Percentiles rank a stretch among this genome's conserved stretches.
These are phyloP conservation scores for Arthrobotrys megalospora DNA, from an alignment of 2,329 filamentous ascomycete species.

Conservation along the genomic window DNA sequence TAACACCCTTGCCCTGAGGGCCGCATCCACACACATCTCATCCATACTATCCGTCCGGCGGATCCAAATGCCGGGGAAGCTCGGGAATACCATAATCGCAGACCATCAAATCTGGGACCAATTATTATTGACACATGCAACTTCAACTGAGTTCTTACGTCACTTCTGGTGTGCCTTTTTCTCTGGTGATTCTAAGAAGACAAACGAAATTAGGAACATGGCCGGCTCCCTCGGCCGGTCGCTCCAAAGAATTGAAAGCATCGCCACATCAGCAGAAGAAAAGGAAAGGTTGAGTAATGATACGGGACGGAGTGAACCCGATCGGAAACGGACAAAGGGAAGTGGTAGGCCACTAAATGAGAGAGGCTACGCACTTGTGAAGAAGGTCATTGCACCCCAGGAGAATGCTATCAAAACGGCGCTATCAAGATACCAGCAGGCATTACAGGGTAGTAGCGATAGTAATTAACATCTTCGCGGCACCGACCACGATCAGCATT, in stretches of 20 bases:
- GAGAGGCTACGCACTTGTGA: conserved; percentile 25
- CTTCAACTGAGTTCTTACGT: conserved; percentile 93
- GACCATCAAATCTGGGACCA: conserved; percentile 73
- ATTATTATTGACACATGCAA: conserved; percentile 85
- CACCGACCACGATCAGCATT: not conserved
- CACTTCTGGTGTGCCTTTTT: conserved; percentile 96
- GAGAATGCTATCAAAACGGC: conserved; percentile 49
- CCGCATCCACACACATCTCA: conserved; percentile 52
- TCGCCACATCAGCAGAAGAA: conserved; percentile 83
- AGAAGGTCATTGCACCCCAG: conserved; percentile 37
- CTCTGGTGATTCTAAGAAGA: conserved; percentile 86
- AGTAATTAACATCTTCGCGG: not conserved
- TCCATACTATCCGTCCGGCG: conserved; percentile 36
- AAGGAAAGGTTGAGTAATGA: conserved; percentile 79
- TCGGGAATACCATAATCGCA: conserved; percentile 66
- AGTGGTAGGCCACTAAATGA: not conserved
- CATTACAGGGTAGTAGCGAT: conserved; percentile 35
- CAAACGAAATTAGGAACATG: conserved; percentile 83
- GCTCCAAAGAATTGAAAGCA: conserved; percentile 82
- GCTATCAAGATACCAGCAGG: conserved; percentile 37
- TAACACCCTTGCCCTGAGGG: conserved; percentile 45
- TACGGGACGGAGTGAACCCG: conserved; percentile 76
- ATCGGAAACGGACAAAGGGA: conserved; percentile 74
- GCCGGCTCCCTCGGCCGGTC: conserved; percentile 86
- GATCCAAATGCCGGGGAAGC: conserved; percentile 64